Conservation (phyloP, 179 eudicot genomes). For the Monotropa hypopitys region DNA sequence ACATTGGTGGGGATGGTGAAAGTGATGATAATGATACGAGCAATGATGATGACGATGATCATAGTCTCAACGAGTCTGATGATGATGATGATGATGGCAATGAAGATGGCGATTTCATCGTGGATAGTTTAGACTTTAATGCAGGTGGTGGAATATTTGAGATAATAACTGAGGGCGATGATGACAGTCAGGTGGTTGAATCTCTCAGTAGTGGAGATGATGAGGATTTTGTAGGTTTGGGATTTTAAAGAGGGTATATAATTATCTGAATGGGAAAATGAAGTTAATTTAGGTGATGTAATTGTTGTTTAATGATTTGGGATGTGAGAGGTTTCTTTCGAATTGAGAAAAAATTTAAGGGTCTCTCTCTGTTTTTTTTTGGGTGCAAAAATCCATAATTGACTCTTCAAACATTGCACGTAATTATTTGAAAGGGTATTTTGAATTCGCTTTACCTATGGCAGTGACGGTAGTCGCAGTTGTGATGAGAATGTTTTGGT, state of each 20-base stretch:
- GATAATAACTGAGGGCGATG: conserved; percentile 60
- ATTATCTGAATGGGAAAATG: background rate
- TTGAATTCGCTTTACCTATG: background rate
- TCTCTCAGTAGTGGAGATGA: conserved; percentile 63
- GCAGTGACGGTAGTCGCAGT: background rate
- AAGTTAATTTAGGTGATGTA: background rate
- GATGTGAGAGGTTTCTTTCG: background rate
- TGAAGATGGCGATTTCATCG: conserved; percentile 41
- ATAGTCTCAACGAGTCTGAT: conserved; percentile 30
- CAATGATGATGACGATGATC: conserved; percentile 40
- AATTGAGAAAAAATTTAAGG: conserved; percentile 2
- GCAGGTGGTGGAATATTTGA: conserved; percentile 50
- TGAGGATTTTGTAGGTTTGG: conserved; percentile 19
- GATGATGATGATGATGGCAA: conserved; percentile 43
- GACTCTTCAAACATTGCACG: background rate
- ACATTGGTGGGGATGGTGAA: conserved; percentile 53
- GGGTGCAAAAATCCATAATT: background rate
- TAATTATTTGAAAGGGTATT: background rate
- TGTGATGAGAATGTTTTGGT: background rate
- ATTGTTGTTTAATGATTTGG: background rate
- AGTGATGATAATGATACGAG: conserved; percentile 43
- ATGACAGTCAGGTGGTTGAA: conserved; percentile 52
- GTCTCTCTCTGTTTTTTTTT: background rate
- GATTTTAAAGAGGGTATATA: conserved; percentile 4
- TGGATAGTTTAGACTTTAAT: conserved; percentile 28